Evolutionary conservation across 495 filamentous ascomycete species (phyloP).

Genomic region (Penicillium antarcticum): DNA sequence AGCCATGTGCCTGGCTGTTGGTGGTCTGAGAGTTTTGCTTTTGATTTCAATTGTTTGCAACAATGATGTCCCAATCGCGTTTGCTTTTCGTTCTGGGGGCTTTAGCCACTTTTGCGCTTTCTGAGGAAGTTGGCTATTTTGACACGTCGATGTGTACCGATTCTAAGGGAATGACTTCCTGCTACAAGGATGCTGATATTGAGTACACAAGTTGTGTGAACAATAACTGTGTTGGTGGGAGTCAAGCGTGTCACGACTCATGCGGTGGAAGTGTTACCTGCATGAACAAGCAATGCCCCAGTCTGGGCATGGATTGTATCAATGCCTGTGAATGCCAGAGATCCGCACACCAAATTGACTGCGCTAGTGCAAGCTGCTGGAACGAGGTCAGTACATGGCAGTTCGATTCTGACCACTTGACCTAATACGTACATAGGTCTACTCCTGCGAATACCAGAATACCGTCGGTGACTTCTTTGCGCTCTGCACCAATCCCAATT

Average conservation of each 20-base stretch:
- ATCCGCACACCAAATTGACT: conserved; percentile 14
- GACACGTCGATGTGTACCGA: conserved; percentile 17
- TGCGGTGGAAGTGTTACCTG: conserved; percentile 11
- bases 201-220: conserved; percentile 13
- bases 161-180: conserved; percentile 9
- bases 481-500: conserved; percentile 1
- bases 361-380: conserved; percentile 19
- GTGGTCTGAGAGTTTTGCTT: no score
- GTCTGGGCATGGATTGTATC: conserved; percentile 14
- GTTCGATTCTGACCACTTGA: not conserved
- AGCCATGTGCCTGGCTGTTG: no score
- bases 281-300: conserved; percentile 10
- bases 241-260: conserved; percentile 6
- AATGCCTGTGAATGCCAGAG: conserved; percentile 13
- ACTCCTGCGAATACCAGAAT: conserved; percentile 26
- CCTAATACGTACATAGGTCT: conserved; percentile 10
- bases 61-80: no score
- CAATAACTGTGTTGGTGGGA: conserved; percentile 12
- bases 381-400: conserved; percentile 14
- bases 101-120: not conserved
- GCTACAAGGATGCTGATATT: conserved; percentile 10
- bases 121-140: conserved; percentile 10
- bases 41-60: no score
- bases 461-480: conserved; percentile 9
- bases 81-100: not conserved